Base-by-base conservation (phyloP, 2,329 filamentous ascomycete genomes). In the Talaromyces marneffei region DNA sequence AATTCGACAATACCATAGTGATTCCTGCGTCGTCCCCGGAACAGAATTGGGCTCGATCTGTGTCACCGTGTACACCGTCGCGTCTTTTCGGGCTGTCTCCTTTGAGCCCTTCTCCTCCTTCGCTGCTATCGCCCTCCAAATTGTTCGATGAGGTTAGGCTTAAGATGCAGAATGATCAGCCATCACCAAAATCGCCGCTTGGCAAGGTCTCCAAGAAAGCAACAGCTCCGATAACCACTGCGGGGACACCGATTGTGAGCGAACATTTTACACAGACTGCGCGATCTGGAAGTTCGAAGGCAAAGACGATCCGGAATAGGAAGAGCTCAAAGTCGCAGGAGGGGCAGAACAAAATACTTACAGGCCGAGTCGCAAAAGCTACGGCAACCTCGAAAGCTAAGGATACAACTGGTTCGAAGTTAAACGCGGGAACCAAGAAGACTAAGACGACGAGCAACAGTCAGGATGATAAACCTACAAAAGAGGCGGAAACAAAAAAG, bases 11-110 rank as follows among this genome's bases (percentile, higher is more conserved):
- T 14, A 67, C 77, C 57, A 72, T 77, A 59, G 63, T 77, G 59
- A 66, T 79, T 56, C 77, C 75, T 27, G 79, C 77, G 18, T 77
- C 77, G 18, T 77, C 77, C 4, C 76, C 78, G 27, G 70, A 70
- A 37, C 67, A 62, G 46, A 54, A 73, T 65, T 66, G 72, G 62
- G 62, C 70, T 55, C 65, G 61, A 46, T 70, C 65, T 74, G 71
- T 50, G 42, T 63, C 52, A 37, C 60, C 62, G 23, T 61, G 65
- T 52, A 64, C 65, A 57, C 20, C 57, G 9, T 64, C 65, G 25
- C 63, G 57, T 16, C 31, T 64, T 5, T 59, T 65, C 44, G 64
- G 57, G 6, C n/a, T 65, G 10, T 66, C 65, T 39, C 70, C 69
- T 53, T 63, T 46, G 57, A 64, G 52, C 18, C 44, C 60, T 37